Percentiles rank a stretch among this genome's conserved stretches.
These are phyloP conservation scores for Lindgomyces ingoldianus DNA, from an alignment of 495 filamentous ascomycete genomes.

Conservation along the genomic window DNA sequence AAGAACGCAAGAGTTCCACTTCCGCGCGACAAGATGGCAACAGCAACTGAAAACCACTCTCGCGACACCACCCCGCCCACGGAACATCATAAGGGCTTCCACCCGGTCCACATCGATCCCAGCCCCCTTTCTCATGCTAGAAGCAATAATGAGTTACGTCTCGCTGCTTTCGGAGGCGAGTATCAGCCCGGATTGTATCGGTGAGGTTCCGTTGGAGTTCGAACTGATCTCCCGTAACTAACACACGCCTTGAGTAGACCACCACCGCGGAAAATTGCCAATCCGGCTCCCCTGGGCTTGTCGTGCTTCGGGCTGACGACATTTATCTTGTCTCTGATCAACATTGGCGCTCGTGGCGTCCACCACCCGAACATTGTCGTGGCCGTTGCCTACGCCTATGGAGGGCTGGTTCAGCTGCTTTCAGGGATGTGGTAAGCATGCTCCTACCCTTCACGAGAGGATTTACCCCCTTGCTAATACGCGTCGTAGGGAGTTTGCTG, in stretches of 20 bases:
- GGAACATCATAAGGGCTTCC: background rate
- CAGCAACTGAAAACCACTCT: background rate
- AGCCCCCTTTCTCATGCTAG: slow-evolving; percentile 73
- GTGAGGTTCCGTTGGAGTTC: background rate
- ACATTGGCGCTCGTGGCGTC: slow-evolving; percentile 66
- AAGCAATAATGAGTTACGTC: slow-evolving; percentile 55
- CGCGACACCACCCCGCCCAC: background rate
- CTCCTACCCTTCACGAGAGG: background rate
- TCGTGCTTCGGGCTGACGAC: slow-evolving; percentile 90
- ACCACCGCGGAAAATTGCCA: slow-evolving; percentile 67
- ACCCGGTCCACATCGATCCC: background rate
- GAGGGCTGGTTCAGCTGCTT: slow-evolving; percentile 83
- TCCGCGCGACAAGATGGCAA: background rate
- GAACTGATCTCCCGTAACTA: background rate
- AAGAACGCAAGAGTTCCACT: background rate
- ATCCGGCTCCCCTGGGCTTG: slow-evolving; percentile 65
- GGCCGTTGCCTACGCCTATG: slow-evolving; percentile 47
- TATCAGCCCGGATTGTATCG: slow-evolving; percentile 93
- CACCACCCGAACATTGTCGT: slow-evolving; percentile 46
- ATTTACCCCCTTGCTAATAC: slow-evolving; percentile 5
- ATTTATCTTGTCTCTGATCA: slow-evolving; percentile 85
- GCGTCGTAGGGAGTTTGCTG: slow-evolving; percentile 83
- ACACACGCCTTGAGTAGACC: slow-evolving; percentile 40
- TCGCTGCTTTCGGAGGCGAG: slow-evolving; percentile 90
- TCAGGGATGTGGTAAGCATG: slow-evolving; percentile 95